Evolutionary conservation across 1,284 basidiomycete genomes (phyloP).

Genomic region (Phenoliferia sp.): DNA sequence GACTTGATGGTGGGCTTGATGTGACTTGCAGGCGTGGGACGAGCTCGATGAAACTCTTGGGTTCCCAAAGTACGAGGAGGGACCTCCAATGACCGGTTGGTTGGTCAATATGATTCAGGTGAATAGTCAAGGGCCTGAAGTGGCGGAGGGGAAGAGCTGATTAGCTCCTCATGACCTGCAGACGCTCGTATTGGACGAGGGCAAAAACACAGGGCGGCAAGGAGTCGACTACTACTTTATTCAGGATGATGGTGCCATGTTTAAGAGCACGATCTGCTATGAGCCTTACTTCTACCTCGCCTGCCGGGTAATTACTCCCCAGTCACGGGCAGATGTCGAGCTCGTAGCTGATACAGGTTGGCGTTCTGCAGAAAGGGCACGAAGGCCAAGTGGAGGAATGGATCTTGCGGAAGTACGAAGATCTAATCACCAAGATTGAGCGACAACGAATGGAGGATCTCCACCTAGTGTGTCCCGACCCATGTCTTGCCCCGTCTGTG

Average conservation of each 20-base stretch:
- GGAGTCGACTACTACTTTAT: constrained; percentile 98
- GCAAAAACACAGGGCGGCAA: constrained; percentile 72
- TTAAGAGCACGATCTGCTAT: constrained; percentile 87
- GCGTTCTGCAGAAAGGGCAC: constrained; percentile 60
- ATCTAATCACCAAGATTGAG: constrained; percentile 68
- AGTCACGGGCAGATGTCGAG: too few relatives aligned
- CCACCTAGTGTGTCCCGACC: constrained; percentile 56
- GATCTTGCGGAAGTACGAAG: constrained; percentile 90
- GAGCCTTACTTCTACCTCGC: constrained; percentile 93
- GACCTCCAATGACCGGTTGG: constrained; percentile 66
- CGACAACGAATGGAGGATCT: constrained; percentile 90
- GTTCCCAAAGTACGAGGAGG: constrained; percentile 64
- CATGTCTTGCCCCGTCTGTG: too few relatives aligned
- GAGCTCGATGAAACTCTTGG: constrained; percentile 92
- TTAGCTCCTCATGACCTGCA: constrained; percentile 39
- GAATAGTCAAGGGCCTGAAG: constrained; percentile 41
- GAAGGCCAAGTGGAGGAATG: constrained; percentile 94
- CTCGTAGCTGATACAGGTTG: background rate
- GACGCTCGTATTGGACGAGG: constrained; percentile 79
- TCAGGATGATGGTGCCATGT: constrained; percentile 91
- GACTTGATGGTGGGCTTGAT: background rate
- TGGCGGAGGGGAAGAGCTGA: background rate
- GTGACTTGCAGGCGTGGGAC: constrained; percentile 49
- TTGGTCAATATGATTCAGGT: constrained; percentile 98
- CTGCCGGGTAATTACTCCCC: constrained; percentile 58